Percentiles rank a stretch among this genome's conserved stretches.
phyloP scores from a whole-genome alignment of 164 flowering plant genomes.

The Cinnamomum chago region DNA sequence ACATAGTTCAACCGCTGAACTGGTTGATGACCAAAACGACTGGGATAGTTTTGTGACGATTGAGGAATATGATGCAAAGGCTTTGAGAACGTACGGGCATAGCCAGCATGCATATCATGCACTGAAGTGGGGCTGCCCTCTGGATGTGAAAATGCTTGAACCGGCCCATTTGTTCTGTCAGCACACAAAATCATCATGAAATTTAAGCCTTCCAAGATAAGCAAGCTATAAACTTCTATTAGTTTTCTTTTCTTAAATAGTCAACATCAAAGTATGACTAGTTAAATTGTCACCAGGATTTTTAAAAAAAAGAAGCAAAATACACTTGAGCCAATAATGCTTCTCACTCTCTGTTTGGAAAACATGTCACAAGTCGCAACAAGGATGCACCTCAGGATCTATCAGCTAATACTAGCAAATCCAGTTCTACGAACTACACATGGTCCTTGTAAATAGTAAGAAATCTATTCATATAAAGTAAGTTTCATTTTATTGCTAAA shows the following conservation, averaged over 20 bases:
- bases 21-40: slow-evolving; percentile 75
- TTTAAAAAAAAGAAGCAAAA: not conserved
- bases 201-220: not conserved
- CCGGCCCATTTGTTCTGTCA: slow-evolving; percentile 57
- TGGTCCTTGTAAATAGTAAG: not conserved
- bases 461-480: not conserved
- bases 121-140: slow-evolving; percentile 56
- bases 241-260: not conserved
- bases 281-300: not conserved
- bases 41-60: slow-evolving; percentile 55
- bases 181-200: not conserved
- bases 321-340: not conserved
- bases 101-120: slow-evolving; percentile 45
- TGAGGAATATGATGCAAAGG: slow-evolving; percentile 42
- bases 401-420: not conserved
- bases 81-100: slow-evolving; percentile 38
- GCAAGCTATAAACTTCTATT: not conserved
- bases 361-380: not conserved
- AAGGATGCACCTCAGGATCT: not conserved
- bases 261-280: not conserved
- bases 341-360: not conserved
- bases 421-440: not conserved
- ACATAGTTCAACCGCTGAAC: slow-evolving; percentile 47
- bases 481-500: not conserved
- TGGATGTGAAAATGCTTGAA: slow-evolving; percentile 44